Percentiles rank a stretch among this genome's conserved stretches.
phyloP scores from a whole-genome alignment of 2,329 filamentous ascomycete species.

The Arachnomyces sp. region DNA sequence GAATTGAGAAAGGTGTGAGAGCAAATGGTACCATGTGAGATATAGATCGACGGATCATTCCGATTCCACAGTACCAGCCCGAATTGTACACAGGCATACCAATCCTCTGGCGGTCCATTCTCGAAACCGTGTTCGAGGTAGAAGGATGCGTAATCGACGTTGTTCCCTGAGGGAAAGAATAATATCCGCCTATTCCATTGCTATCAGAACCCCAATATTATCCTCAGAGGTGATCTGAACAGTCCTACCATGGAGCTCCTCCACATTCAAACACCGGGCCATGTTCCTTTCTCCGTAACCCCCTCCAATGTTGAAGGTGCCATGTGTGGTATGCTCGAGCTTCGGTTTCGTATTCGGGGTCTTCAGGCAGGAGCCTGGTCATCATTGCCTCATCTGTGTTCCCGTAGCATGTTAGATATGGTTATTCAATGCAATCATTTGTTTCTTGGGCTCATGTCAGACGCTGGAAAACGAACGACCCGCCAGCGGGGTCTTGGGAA shows the following conservation, averaged over 20 bases:
- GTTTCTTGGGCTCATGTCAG: not conserved
- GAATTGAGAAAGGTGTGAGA: not conserved
- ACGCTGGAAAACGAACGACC: not conserved
- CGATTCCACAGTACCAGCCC: constrained; percentile 89
- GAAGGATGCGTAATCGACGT: constrained; percentile 86
- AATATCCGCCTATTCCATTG: constrained; percentile 65
- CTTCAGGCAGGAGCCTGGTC: constrained; percentile 64
- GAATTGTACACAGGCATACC: constrained; percentile 96
- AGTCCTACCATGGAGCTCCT: constrained; percentile 68
- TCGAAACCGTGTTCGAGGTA: constrained; percentile 94
- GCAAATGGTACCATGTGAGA: constrained; percentile 56
- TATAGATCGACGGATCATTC: constrained; percentile 77
- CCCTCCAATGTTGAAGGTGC: constrained; percentile 79
- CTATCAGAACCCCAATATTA: too few relatives aligned
- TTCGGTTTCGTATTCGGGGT: constrained; percentile 73
- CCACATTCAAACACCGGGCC: constrained; percentile 82
- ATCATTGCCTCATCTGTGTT: constrained; percentile 72
- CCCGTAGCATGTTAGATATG: not conserved
- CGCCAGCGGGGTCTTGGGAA: not conserved
- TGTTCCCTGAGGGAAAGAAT: constrained; percentile 92
- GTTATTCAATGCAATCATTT: too few relatives aligned
- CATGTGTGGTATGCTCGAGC: constrained; percentile 73
- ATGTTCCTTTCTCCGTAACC: constrained; percentile 70
- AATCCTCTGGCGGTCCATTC: constrained; percentile 71
- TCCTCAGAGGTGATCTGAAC: not conserved